Conservation (phyloP, 768 basidiomycete species). For the Boletus rubescentipes region DNA sequence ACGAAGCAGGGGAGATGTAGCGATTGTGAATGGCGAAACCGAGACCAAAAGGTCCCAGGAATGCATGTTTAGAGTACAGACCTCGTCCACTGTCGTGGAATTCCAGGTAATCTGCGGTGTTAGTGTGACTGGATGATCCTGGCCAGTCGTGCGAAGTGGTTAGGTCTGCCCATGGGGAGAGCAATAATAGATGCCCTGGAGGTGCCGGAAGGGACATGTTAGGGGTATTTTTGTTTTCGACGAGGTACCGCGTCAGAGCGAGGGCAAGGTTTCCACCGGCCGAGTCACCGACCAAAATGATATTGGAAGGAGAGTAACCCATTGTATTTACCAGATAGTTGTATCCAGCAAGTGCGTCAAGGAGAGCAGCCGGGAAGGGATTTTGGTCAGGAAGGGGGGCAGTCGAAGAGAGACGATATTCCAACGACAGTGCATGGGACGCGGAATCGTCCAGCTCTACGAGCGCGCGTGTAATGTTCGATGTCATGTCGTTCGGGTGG, state of each 20-base stretch:
- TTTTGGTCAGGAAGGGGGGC: constrained; percentile 42
- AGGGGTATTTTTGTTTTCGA: constrained; percentile 41
- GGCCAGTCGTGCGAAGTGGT: constrained; percentile 37
- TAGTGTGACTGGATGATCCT: constrained; percentile 38
- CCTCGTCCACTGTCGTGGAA: constrained; percentile 9
- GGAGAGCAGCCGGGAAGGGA: constrained; percentile 72
- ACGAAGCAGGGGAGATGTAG: constrained; percentile 61
- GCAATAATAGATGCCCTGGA: constrained; percentile 49
- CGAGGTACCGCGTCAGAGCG: constrained; percentile 60
- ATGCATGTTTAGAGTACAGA: constrained; percentile 40
- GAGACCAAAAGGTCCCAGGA: constrained; percentile 48
- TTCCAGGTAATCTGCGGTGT: constrained; percentile 33
- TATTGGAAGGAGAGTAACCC: constrained; percentile 56
- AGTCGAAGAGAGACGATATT: constrained; percentile 65
- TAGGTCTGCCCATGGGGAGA: constrained; percentile 60
- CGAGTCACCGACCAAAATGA: constrained; percentile 72
- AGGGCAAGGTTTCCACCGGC: constrained; percentile 75
- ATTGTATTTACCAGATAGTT: constrained; percentile 59
- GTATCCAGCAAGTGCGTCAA: constrained; percentile 77
- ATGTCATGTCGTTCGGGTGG: constrained; percentile 50
- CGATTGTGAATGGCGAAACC: constrained; percentile 46
- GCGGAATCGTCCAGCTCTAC: constrained; percentile 45
- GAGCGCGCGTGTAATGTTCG: constrained; percentile 46
- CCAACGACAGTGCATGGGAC: constrained; percentile 57
- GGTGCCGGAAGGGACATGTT: constrained; percentile 38